Base-by-base conservation (phyloP, 148 eudicot genomes). In the Dianthus caryophyllus region DNA sequence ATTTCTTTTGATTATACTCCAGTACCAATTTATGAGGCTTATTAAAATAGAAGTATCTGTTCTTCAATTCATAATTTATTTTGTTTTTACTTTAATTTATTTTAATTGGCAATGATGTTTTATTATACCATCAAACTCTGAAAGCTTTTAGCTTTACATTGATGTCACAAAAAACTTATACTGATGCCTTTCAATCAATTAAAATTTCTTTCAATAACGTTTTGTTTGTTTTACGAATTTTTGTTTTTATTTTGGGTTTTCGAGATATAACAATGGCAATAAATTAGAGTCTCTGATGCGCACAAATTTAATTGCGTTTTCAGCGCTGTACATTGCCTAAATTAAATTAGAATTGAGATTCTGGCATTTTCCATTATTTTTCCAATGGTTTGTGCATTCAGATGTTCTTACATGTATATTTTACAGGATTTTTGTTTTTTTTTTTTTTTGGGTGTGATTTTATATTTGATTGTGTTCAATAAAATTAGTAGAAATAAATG, bases 281-380 rank as follows among this genome's bases (percentile, higher is more conserved):
- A 79, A 79, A 72, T 79, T 79, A 75, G 83, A 79, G 83, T 79
- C 77, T 64, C 79, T 79, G 83, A 68, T 64, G 65, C 71, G 77
- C 80, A 50, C 33, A 26, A 1, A 14, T 8, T 53, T 24, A 48
- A 76, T 79, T 25, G 83, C 62, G 77, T 12, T 12, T 72, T 58
- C 53, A 76, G 80, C 65, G 83, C 83, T 79, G 79, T 79, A 79
- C 80, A 66, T 79, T 76, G 83, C 80, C 83, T n/a, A 79, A 10
- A 59, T 0, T 12, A n/a, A 56, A 4, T 1, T 17, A 79, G 71
- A 69, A 71, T 52, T 72, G 69, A 75, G 77, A 79, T 73, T 79
- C 77, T 79, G 71, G 79, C 79, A 36, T 69, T 61, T 41, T 51
- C 75, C 58, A 31, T 73, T 25, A 31, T 73, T 25, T 15, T 15